Conservation (phyloP, 441 rosid genomes). For the Populus hybrid region DNA sequence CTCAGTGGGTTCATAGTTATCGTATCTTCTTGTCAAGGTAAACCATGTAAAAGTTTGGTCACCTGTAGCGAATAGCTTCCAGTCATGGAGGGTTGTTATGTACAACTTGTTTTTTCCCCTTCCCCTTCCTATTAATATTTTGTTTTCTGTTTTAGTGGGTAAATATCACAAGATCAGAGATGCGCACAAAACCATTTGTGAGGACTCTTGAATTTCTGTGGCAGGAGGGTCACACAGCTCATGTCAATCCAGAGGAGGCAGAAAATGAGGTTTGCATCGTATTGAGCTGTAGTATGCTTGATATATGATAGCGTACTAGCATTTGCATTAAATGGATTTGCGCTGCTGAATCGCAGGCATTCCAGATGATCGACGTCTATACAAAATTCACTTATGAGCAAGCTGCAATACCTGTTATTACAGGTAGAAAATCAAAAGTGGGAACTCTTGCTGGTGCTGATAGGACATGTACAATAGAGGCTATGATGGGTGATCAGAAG, state of each 20-base stretch:
- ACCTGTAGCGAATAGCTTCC: not conserved
- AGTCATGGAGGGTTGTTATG: not conserved
- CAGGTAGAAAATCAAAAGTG: slow-evolving; percentile 77
- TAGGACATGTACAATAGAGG: slow-evolving; percentile 87
- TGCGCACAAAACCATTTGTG: slow-evolving; percentile 88
- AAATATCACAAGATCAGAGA: slow-evolving; percentile 95
- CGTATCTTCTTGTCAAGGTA: slow-evolving; percentile 91
- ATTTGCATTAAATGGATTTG: slow-evolving; percentile 26
- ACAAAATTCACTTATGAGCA: slow-evolving; percentile 88
- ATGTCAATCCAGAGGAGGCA: slow-evolving; percentile 84
- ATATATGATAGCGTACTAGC: not conserved
- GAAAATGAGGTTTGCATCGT: slow-evolving; percentile 69
- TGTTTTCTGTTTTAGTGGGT: slow-evolving; percentile 61
- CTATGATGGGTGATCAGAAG: slow-evolving; percentile 96
- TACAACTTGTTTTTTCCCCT: not conserved
- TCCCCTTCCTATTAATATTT: not conserved
- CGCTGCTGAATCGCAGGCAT: slow-evolving; percentile 58
- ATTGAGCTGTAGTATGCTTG: slow-evolving; percentile 8
- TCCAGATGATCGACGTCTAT: slow-evolving; percentile 82
- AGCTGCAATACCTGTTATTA: slow-evolving; percentile 89
- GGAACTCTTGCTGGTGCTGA: slow-evolving; percentile 93
- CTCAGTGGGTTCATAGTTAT: slow-evolving; percentile 93
- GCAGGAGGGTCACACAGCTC: slow-evolving; percentile 98
- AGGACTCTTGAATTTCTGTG: slow-evolving; percentile 96
- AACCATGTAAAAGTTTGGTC: slow-evolving; percentile 59